Evolutionary conservation across 2,329 filamentous ascomycete genomes (phyloP), one percentile per base, ranked within the genome.

Genomic region (Alternaria triticina): DNA sequence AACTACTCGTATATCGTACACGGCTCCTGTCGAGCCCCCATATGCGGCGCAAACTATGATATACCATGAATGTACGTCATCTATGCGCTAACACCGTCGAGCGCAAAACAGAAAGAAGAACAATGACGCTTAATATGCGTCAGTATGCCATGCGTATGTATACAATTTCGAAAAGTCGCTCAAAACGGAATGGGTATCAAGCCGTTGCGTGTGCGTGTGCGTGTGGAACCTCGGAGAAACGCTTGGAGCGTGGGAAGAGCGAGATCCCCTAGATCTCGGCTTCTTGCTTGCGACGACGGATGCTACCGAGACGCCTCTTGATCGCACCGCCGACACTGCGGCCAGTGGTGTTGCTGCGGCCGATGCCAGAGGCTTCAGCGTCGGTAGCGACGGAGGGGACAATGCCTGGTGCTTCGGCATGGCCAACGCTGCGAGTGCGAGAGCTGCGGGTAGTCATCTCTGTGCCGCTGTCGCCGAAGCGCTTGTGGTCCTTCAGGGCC

Each of bases 401-500:
- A 7, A 60, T 50, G 9, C 40, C 57, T 9, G 70, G 68, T 6
- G 76, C 73, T 10, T 78, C 74, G 40, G 64, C 58, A 58, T 79
- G 69, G 59, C 79, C 80, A 28, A 80, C 72, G 57, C 77, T 79
- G 59, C 75, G 79, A 62, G 80, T 76, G 62, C 70, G 70, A 40
- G 75, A 77, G 47, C 28, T 52, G 20, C 78, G 79, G n/a, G 83
- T 74, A 13, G 71, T 74, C 79, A 85, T 77, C 67, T 85, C 83
- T 17, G 81, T 83, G 27, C 81, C 83, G 25, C 64, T 67, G 43
- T 79, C 80, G 51, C 75, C 74, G 61, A 78, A 70, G 54, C 76
- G 77, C 73, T 86, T 87, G 74, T 88, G 85, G 25, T 87, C 85
- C 77, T 91, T 91, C 22, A 89, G 80, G 1, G 88, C 86, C 66